Evolutionary conservation across 1,284 basidiomycete species (phyloP), one percentile per base, ranked within the genome.

Genomic region (Apiotrichum siamense): DNA sequence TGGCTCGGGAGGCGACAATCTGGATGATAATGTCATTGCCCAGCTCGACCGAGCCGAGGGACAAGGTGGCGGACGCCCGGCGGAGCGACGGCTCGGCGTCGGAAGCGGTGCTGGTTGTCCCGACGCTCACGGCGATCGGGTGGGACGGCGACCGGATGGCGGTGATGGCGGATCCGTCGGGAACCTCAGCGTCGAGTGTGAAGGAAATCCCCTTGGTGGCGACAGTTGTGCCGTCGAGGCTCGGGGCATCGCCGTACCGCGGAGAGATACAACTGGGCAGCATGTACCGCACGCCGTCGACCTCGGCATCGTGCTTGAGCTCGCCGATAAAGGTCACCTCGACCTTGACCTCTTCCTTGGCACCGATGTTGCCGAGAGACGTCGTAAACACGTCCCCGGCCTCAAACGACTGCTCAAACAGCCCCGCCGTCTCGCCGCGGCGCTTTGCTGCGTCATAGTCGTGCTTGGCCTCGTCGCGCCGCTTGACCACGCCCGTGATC

Each of bases 401-500:
- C 4, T 51, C 54, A 12, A 38, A 31, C 2, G 49, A 45, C 53
- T 67, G 62, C 23, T 59, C 55, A 17, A 63, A 62, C 33, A 83
- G 61, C 0, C 76, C 80, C 0, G 80, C 72, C 4, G 66, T 58
- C 53, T 72, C 72, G 2, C 79, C 79, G 13, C 73, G 63, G 3
- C 65, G 59, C 2, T 77, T 40, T 1, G 80, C 81, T 21, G 64
- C 61, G 35, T 77, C 69, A 40, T 77, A 80, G 21, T 75, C 70
- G 42, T 71, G 59, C 15, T 65, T 61, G 0, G 83, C 83, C 44
- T 72, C 59, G 3, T 67, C 66, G 43, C 75, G 79, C 53, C 82
- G 80, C 58, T 80, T 80, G 12, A 75, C 77, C 11, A 77, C 61
- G 1, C 80, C 83, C n/a, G 66, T 52, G 12, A 83, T 65, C 3